phyloP scores from a whole-genome alignment of 345 rosid genomes.

The Syzygium oleosum region DNA sequence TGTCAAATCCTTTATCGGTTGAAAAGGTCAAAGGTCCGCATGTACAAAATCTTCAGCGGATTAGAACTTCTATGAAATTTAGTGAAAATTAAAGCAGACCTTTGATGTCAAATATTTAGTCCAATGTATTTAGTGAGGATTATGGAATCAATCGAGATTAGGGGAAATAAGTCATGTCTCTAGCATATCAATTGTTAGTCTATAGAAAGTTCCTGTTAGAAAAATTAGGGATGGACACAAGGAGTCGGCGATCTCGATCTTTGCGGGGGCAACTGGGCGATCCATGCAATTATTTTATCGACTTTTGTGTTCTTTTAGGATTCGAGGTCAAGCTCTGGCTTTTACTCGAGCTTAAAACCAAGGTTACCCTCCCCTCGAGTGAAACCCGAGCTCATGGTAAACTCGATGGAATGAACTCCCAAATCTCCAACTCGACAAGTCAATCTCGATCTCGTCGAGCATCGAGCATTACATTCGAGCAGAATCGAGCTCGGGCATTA shows the following conservation, averaged over 20 bases:
- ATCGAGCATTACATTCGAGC: not conserved
- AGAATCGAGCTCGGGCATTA: too few species aligned
- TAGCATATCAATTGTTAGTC: not conserved
- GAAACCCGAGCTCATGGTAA: not conserved
- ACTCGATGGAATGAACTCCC: not conserved
- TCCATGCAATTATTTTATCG: not conserved
- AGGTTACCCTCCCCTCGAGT: not conserved
- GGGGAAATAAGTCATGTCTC: not conserved
- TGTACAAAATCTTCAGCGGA: not conserved
- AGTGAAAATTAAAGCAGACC: not conserved
- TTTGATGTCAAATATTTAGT: rapidly evolving
- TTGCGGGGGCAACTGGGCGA: rapidly evolving
- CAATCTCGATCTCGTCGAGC: not conserved
- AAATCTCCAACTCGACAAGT: not conserved
- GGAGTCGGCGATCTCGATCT: too few species aligned
- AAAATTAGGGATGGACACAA: not conserved
- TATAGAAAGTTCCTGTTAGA: not conserved
- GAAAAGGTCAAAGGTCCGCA: not conserved
- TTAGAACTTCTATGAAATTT: not conserved
- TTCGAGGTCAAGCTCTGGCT: not conserved
- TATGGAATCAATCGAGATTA: rapidly evolving
- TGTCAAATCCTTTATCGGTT: not conserved
- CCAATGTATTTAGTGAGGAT: not conserved
- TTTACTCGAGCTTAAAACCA: rapidly evolving
- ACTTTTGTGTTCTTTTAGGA: not conserved